These are phyloP conservation scores for Komagataella populi DNA, from an alignment of 805 yeast genomes.

Conservation along the genomic window DNA sequence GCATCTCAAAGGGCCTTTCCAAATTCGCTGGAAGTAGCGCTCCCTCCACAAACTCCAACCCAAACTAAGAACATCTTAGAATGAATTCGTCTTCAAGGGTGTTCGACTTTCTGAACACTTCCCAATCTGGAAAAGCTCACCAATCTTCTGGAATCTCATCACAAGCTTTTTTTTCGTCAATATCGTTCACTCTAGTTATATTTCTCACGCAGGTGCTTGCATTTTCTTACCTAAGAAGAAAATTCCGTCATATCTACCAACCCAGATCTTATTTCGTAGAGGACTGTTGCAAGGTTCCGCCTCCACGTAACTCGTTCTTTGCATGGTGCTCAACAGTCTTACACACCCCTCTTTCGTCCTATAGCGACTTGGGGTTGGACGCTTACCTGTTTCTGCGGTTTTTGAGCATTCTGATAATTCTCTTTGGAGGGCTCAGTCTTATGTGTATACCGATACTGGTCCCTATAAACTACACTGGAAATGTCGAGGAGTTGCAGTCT, in stretches of 20 bases:
- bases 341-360: conserved; percentile 23
- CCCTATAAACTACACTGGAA: conserved; percentile 46
- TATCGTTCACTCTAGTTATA: conserved; percentile 37
- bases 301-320: conserved; percentile 28
- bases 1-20: not conserved
- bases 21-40: not conserved
- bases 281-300: conserved; percentile 20
- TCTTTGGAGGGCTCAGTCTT: conserved; percentile 38
- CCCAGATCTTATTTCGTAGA: conserved; percentile 36
- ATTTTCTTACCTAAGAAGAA: conserved; percentile 23
- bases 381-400: conserved; percentile 63
- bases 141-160: conserved; percentile 43
- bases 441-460: conserved; percentile 45
- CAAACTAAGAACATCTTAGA: not conserved
- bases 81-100: conserved; percentile 1
- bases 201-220: conserved; percentile 37
- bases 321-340: conserved; percentile 41
- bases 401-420: conserved; percentile 31
- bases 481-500: conserved; percentile 7
- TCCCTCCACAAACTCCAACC: not conserved
- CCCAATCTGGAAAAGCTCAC: conserved; percentile 49
- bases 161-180: conserved; percentile 38
- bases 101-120: conserved; percentile 29
- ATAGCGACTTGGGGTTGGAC: conserved; percentile 49
- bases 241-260: conserved; percentile 33